These are phyloP conservation scores for Ascocoryne sarcoides DNA, from an alignment of 2,329 filamentous ascomycete species.

Conservation along the genomic window DNA sequence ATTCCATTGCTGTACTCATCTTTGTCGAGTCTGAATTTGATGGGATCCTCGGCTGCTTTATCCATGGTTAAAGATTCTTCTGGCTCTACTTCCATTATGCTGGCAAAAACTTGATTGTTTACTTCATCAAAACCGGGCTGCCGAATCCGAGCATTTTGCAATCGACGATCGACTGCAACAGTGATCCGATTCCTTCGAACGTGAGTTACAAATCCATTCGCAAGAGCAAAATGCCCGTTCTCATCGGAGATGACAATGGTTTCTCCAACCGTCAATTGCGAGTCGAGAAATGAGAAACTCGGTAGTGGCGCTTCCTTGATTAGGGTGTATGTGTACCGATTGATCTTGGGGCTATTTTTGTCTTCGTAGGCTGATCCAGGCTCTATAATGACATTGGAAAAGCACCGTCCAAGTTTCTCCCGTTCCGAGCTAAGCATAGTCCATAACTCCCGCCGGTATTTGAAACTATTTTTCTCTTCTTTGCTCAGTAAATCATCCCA, in stretches of 20 bases:
- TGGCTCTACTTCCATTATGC: conserved; percentile 77
- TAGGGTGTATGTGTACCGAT: conserved; percentile 81
- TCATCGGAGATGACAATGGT: conserved; percentile 96
- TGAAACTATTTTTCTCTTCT: conserved; percentile 86
- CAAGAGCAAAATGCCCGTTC: conserved; percentile 86
- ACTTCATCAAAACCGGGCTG: conserved; percentile 66
- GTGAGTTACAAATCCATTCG: conserved; percentile 80
- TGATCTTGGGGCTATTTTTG: conserved; percentile 68
- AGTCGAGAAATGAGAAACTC: conserved; percentile 81
- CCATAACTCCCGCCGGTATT: conserved; percentile 84
- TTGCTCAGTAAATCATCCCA: conserved; percentile 92
- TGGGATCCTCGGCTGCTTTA: conserved; percentile 38
- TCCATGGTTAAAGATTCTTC: conserved; percentile 40
- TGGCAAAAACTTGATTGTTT: conserved; percentile 76
- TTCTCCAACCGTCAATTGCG: conserved; percentile 77
- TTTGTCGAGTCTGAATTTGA: conserved; percentile 83
- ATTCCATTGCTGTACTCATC: conserved; percentile 98
- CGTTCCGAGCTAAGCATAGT: conserved; percentile 87
- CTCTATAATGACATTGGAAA: conserved; percentile 77
- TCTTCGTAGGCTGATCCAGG: conserved; percentile 67
- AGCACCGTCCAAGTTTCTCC: conserved; percentile 82
- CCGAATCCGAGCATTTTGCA: conserved; percentile 77
- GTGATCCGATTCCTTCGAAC: conserved; percentile 68
- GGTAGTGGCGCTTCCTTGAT: conserved; percentile 54
- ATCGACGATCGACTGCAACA: conserved; percentile 79